Evolutionary conservation across 2,329 filamentous ascomycete genomes (phyloP).

Genomic region (Penicillium paneum): DNA sequence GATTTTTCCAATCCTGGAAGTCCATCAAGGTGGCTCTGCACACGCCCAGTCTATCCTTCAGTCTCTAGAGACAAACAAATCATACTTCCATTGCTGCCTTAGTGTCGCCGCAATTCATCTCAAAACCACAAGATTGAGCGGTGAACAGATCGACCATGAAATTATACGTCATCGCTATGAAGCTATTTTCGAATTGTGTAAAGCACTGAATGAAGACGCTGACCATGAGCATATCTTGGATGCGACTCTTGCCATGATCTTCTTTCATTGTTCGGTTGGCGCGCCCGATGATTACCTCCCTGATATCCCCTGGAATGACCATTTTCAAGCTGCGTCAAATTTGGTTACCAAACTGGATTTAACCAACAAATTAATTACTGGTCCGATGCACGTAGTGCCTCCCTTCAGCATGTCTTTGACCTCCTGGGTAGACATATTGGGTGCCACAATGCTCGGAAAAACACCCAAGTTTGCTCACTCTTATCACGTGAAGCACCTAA

Average conservation of each 20-base stretch:
- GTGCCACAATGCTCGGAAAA: conserved; percentile 83
- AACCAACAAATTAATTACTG: conserved; percentile 62
- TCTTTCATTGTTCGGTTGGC: conserved; percentile 91
- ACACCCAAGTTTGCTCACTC: conserved; percentile 87
- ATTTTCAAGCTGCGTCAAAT: conserved; percentile 86
- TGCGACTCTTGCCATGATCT: conserved; percentile 89
- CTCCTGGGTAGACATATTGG: conserved; percentile 95
- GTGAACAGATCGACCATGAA: conserved; percentile 78
- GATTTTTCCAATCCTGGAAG: conserved; percentile 89
- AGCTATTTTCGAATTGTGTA: conserved; percentile 80
- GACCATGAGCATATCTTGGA: conserved; percentile 87
- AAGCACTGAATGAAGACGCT: conserved; percentile 73
- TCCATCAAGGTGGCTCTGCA: conserved; percentile 79
- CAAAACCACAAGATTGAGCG: conserved; percentile 67
- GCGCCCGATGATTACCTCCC: conserved; percentile 78
- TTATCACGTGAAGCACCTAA: conserved; percentile 90
- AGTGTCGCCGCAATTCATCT: conserved; percentile 90
- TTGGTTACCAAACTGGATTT: conserved; percentile 83
- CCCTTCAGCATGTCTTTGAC: conserved; percentile 93
- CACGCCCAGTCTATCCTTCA: conserved; percentile 82
- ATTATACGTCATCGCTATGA: conserved; percentile 91
- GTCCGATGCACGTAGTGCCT: conserved; percentile 60
- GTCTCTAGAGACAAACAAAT: conserved; percentile 84
- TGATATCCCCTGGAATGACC: conserved; percentile 94
- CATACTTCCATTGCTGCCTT: conserved; percentile 92